Evolutionary conservation across 1,139 yeast genomes (phyloP).

Genomic region (Kodamaea fungicola): DNA sequence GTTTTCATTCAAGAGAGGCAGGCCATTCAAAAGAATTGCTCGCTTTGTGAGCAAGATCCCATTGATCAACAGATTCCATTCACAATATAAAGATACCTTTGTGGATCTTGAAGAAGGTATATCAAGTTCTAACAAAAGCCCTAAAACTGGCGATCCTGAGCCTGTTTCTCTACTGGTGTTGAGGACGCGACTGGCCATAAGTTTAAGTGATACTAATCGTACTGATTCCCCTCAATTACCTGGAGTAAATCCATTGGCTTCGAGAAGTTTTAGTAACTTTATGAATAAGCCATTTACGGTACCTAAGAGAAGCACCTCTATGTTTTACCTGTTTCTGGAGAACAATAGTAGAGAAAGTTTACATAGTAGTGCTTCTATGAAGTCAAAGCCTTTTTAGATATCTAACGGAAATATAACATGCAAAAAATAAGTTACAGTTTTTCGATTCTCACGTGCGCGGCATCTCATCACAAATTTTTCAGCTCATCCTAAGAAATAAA

Average conservation of each 20-base stretch:
- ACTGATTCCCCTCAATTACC: constrained; percentile 6
- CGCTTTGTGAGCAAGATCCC: background rate
- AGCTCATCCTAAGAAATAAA: background rate
- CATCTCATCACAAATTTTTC: constrained; percentile 4
- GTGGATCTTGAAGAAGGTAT: constrained; percentile 8
- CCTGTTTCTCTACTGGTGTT: constrained; percentile 18
- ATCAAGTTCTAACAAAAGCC: background rate
- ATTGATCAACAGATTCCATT: background rate
- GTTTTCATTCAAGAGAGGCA: background rate
- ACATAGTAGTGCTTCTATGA: constrained; percentile 11
- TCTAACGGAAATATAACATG: too few relatives aligned
- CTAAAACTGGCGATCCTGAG: background rate
- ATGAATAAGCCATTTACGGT: constrained; percentile 35
- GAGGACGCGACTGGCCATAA: constrained; percentile 41
- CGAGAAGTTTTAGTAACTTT: constrained; percentile 22
- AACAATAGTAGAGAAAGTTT: constrained; percentile 30
- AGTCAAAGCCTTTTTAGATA: too few relatives aligned
- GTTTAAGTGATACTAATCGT: constrained; percentile 22
- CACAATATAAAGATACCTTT: constrained; percentile 1
- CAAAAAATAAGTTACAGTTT: too few relatives aligned
- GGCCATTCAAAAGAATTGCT: constrained; percentile 1
- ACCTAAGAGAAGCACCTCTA: constrained; percentile 24
- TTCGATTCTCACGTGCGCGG: constrained; percentile 1
- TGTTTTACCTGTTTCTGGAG: constrained; percentile 18
- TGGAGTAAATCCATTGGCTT: constrained; percentile 6